Conservation (phyloP, 345 rosid species). For the Hevea brasiliensis region DNA sequence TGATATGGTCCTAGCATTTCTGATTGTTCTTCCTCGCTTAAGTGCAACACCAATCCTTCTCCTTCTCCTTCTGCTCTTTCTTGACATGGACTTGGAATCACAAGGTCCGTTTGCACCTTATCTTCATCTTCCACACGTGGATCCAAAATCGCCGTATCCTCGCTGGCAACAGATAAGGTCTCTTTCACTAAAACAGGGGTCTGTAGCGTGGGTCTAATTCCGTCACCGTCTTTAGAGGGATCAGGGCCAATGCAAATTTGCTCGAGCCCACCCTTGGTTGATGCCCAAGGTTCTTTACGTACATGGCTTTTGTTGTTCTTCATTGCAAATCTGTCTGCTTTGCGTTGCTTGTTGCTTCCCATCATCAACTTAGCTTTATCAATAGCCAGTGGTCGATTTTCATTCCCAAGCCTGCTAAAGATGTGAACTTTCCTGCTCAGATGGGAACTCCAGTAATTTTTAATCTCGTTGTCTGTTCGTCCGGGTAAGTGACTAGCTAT, state of each 20-base stretch:
- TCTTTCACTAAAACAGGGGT: slow-evolving; percentile 21
- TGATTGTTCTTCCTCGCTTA: slow-evolving; percentile 21
- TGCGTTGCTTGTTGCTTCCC: no score
- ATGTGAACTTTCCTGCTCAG: slow-evolving; percentile 48
- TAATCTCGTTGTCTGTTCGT: slow-evolving; percentile 72
- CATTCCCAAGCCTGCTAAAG: slow-evolving; percentile 27
- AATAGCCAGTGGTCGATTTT: background rate
- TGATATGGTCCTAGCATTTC: slow-evolving; percentile 20
- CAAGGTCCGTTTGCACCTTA: slow-evolving; percentile 17
- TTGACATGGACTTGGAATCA: slow-evolving; percentile 12
- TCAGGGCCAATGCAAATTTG: no score
- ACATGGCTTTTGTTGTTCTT: slow-evolving; percentile 18
- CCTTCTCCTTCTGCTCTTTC: slow-evolving; percentile 13
- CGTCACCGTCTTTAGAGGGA: background rate
- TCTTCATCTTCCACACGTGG: background rate
- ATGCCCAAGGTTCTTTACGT: background rate
- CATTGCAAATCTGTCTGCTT: background rate
- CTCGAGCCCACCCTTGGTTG: no score
- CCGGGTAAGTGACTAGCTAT: slow-evolving; percentile 62
- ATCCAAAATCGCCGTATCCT: slow-evolving; percentile 7
- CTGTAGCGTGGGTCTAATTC: slow-evolving; percentile 1
- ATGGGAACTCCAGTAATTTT: slow-evolving; percentile 70
- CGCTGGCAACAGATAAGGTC: slow-evolving; percentile 9
- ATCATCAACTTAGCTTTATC: slow-evolving; percentile 17
- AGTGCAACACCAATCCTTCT: slow-evolving; percentile 21